phyloP scores from a whole-genome alignment of 805 yeast genomes.

The Candida piceae region DNA sequence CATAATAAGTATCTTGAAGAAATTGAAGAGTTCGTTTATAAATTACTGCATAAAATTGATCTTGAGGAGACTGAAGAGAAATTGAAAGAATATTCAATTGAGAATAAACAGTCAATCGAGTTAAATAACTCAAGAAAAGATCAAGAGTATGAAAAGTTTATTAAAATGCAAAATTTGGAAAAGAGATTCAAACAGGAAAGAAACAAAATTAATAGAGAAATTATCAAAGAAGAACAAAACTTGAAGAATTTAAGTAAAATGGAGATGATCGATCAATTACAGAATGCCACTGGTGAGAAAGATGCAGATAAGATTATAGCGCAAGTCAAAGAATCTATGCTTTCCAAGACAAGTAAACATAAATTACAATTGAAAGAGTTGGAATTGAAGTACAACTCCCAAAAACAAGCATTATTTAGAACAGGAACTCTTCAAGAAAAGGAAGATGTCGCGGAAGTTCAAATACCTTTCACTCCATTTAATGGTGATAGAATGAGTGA shows the following conservation, averaged over 20 bases:
- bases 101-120: conserved; percentile 68
- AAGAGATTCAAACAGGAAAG: conserved; percentile 64
- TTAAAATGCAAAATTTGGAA: conserved; percentile 61
- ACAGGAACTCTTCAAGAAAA: conserved; percentile 26
- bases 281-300: conserved; percentile 28
- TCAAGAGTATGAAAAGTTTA: conserved; percentile 63
- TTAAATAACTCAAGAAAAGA: conserved; percentile 71
- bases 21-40: conserved; percentile 76
- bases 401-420: conserved; percentile 24
- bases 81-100: conserved; percentile 62
- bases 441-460: conserved; percentile 29
- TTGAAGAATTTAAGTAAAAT: conserved; percentile 40
- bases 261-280: conserved; percentile 52
- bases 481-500: conserved; percentile 74
- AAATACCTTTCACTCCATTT: conserved; percentile 84
- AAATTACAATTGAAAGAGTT: conserved; percentile 49
- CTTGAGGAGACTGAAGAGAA: conserved; percentile 63
- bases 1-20: conserved; percentile 80
- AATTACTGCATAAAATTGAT: conserved; percentile 65
- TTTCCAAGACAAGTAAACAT: conserved; percentile 62
- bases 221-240: conserved; percentile 45
- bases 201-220: conserved; percentile 60
- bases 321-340: conserved; percentile 45
- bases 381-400: conserved; percentile 24
- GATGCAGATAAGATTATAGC: conserved; percentile 42